phyloP scores from a whole-genome alignment of 1,284 basidiomycete species.

The Exobasidium cylindrosporum region DNA sequence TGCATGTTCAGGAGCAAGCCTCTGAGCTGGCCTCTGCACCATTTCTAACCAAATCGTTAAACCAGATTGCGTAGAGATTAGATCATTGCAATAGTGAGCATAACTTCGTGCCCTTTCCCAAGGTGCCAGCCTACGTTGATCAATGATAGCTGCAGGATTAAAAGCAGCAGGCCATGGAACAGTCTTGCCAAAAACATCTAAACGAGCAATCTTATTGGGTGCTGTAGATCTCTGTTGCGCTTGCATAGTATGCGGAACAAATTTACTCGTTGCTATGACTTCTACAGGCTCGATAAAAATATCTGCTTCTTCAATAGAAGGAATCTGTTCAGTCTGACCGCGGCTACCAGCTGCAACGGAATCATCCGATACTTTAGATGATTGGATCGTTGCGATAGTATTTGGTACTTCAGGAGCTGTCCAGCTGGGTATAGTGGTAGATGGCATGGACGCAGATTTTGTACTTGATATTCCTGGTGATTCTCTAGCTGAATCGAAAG shows the following conservation, averaged over 20 bases:
- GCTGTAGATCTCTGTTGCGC: conserved; percentile 6
- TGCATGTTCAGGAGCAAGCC: not conserved
- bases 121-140: conserved; percentile 31
- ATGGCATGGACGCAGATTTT: not conserved
- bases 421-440: not conserved
- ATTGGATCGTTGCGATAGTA: no score
- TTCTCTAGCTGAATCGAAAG: conserved; percentile 1
- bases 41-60: conserved; percentile 37
- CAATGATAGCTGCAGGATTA: conserved; percentile 28
- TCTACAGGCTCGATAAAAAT: no score
- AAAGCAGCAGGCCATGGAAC: conserved; percentile 36
- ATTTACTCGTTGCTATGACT: not conserved
- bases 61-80: conserved; percentile 30
- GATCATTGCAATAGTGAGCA: conserved; percentile 41
- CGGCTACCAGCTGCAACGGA: no score
- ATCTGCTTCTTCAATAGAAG: no score
- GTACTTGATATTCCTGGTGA: not conserved
- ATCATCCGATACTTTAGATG: no score
- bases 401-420: not conserved
- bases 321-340: no score
- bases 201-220: conserved; percentile 6
- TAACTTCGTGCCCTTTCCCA: conserved; percentile 43
- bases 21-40: conserved; percentile 11
- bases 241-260: conserved; percentile 1
- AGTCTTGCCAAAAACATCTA: conserved; percentile 39